Evolutionary conservation across 2,329 filamentous ascomycete species (phyloP).

Genomic region (Cordyceps tenuipes): DNA sequence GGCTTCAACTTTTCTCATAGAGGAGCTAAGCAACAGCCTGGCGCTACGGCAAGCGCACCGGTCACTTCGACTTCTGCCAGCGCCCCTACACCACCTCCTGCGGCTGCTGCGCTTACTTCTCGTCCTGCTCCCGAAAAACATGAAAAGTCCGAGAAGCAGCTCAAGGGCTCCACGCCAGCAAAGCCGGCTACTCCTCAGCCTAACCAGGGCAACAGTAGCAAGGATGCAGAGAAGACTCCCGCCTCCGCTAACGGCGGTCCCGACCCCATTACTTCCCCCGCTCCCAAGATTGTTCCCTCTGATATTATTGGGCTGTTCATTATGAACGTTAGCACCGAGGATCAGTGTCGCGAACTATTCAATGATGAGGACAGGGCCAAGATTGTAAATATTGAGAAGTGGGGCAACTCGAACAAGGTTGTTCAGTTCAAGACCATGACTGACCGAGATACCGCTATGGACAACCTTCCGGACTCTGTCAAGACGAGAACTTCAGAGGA

Average conservation of each 20-base stretch:
- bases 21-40: conserved; percentile 64
- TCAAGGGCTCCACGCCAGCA: conserved; percentile 26
- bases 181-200: conserved; percentile 44
- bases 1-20: conserved; percentile 99
- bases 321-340: conserved; percentile 73
- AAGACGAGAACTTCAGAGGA: conserved; percentile 67
- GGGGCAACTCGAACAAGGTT: conserved; percentile 71
- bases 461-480: conserved; percentile 64
- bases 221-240: conserved; percentile 49
- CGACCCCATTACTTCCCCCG: conserved; percentile 48
- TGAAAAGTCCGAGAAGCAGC: conserved; percentile 18
- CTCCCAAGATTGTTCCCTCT: conserved; percentile 51
- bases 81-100: conserved; percentile 22
- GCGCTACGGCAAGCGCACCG: conserved; percentile 28
- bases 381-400: conserved; percentile 71
- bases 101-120: conserved; percentile 22
- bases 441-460: conserved; percentile 72
- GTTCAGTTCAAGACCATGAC: conserved; percentile 74
- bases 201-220: conserved; percentile 34
- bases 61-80: conserved; percentile 27
- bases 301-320: conserved; percentile 82
- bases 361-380: conserved; percentile 74
- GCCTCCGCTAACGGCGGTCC: conserved; percentile 44
- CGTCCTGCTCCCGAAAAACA: conserved; percentile 25
- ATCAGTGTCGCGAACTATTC: conserved; percentile 76